phyloP scores from a whole-genome alignment of 1,139 yeast genomes.

The Yamadazyma oceani region DNA sequence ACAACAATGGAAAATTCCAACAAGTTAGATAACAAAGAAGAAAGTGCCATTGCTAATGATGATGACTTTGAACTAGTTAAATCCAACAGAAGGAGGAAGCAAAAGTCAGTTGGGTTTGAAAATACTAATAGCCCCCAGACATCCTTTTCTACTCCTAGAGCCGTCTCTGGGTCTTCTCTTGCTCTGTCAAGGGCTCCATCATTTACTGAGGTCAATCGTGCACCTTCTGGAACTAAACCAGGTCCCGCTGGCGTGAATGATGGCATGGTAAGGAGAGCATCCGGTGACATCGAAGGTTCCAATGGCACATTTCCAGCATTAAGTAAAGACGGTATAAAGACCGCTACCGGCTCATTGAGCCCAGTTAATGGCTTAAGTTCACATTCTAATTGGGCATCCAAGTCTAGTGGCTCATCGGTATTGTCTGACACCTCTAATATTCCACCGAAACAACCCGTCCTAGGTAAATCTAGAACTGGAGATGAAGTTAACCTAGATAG shows the following conservation, averaged over 20 bases:
- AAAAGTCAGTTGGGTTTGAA: slow-evolving; percentile 16
- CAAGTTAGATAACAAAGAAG: slow-evolving; percentile 4
- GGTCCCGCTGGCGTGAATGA: background rate
- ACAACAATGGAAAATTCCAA: slow-evolving; percentile 5
- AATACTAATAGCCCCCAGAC: slow-evolving; percentile 1
- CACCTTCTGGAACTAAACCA: background rate
- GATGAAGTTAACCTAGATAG: no score
- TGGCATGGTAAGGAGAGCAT: background rate
- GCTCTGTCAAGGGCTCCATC: slow-evolving; percentile 7
- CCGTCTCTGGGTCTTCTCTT: slow-evolving; percentile 12
- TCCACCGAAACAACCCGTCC: slow-evolving; percentile 8
- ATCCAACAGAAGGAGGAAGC: slow-evolving; percentile 22
- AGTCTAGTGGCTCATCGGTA: slow-evolving; percentile 17
- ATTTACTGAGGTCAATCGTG: slow-evolving; percentile 2
- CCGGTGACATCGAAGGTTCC: background rate
- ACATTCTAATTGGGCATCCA: slow-evolving; percentile 33
- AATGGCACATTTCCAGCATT: slow-evolving; percentile 5
- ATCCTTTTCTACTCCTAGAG: no score
- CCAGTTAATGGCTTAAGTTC: slow-evolving; percentile 25
- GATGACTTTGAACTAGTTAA: slow-evolving; percentile 35
- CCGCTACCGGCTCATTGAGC: background rate
- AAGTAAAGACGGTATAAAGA: slow-evolving; percentile 1
- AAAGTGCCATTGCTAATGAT: slow-evolving; percentile 20
- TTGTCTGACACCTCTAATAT: slow-evolving; percentile 8
- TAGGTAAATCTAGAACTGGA: slow-evolving; percentile 9